Base-by-base conservation (phyloP, 2,329 filamentous ascomycete species). In the Triangularia setosa region DNA sequence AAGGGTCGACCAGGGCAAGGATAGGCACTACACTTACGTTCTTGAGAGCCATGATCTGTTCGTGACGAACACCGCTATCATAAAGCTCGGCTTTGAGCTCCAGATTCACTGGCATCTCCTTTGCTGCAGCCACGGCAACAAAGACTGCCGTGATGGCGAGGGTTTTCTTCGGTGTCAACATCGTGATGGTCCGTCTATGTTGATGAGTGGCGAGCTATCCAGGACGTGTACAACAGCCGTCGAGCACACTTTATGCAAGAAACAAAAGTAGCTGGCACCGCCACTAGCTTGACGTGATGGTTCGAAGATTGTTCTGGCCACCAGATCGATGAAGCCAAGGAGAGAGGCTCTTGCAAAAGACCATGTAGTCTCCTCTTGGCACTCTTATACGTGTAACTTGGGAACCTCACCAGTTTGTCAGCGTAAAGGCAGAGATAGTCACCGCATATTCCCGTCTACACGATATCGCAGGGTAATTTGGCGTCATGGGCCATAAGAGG, bases 31-130 rank as follows among this genome's bases (percentile, higher is more conserved):
- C 12, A 27, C 58, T 61, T 58, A 68, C 67, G 25, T 67, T 60
- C 48, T 69, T 69, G n/a, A 69, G 55, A 0, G 67, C 64, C 64
- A 69, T 64, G 59, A 69, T 69, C 28, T 69, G 61, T 24, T 63
- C 64, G 28, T 66, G 64, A 16, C 66, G 55, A 12, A 65, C 24
- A 1, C 67, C 67, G 53, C 57, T 69, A 33, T 69, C 67, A 24
- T 65, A 69, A 12, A 69, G 60, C 58, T 66, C 58, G 1, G 65
- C 67, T 27, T 67, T 68, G 23, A 66, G 28, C 63, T 56, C 53
- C 57, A 64, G 61, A 55, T 69, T 64, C 4, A 68, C 64, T 11
- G 62, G 54, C 16, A 66, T 56, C 52, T 69, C 67, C 24, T 64
- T 68, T 9, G 64, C 67, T 21, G 52, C 28, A 12, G 66, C 58